A percentile compares a stretch with the other conserved stretches of the same genome.
These are phyloP conservation scores for Oryza coarctata DNA, from an alignment of 176 grass and related monocot genomes.

Conservation along the genomic window DNA sequence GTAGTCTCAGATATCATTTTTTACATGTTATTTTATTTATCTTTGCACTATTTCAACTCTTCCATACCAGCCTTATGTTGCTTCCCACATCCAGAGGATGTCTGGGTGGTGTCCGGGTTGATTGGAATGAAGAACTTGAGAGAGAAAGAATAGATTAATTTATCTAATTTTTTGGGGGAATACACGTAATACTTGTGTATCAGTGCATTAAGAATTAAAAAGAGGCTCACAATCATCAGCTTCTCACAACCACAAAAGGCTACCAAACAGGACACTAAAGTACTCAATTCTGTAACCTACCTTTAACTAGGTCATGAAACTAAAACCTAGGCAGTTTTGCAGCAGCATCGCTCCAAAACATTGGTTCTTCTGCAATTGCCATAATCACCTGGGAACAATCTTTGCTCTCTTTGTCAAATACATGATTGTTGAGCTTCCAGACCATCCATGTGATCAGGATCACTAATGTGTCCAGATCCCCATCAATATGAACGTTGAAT, in stretches of 20 bases:
- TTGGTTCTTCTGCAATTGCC: too few species aligned
- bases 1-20: background rate
- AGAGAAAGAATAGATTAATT: background rate
- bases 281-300: too few species aligned
- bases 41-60: slow-evolving; percentile 1
- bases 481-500: too few species aligned
- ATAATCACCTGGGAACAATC: too few species aligned
- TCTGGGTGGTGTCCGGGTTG: background rate
- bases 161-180: background rate
- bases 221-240: background rate
- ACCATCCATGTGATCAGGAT: too few species aligned
- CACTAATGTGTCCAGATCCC: too few species aligned
- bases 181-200: background rate
- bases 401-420: too few species aligned
- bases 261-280: background rate
- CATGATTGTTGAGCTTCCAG: too few species aligned
- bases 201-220: background rate
- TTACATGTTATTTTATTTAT: slow-evolving; percentile 7
- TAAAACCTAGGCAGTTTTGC: too few species aligned
- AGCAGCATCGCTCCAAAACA: too few species aligned
- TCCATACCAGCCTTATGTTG: background rate
- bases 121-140: background rate
- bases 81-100: background rate
- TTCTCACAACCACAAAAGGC: background rate
- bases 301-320: too few species aligned